These are phyloP conservation scores for Fraxinus baroniana DNA, from an alignment of 305 asterid species.

Conservation along the genomic window DNA sequence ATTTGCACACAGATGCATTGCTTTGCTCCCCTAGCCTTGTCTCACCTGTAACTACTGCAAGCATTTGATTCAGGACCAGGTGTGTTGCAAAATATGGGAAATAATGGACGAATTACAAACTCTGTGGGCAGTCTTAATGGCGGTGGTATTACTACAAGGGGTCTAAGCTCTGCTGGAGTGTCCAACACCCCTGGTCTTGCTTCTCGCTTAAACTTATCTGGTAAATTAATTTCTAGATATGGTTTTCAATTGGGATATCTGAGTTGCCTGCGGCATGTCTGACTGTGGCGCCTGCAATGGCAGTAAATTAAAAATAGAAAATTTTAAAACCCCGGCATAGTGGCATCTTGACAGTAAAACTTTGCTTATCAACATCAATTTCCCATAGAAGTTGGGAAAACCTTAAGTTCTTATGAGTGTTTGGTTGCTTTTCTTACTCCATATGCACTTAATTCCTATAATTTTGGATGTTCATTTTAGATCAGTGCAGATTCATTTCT, in stretches of 20 bases:
- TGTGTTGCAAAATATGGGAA: conserved; percentile 65
- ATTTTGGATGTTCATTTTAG: conserved; percentile 2
- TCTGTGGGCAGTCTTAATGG: conserved; percentile 63
- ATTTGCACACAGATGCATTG: conserved; percentile 1
- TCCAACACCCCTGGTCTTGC: conserved; percentile 69
- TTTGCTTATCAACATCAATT: background rate
- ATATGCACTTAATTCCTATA: background rate
- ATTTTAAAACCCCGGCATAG: background rate
- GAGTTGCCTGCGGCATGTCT: background rate
- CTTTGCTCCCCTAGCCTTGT: background rate
- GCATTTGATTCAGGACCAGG: conserved; percentile 54
- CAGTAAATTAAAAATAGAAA: conserved; percentile 1
- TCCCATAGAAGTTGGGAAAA: background rate
- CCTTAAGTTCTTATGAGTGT: background rate
- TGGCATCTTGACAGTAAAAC: conserved; percentile 19
- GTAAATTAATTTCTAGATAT: conserved; percentile 29
- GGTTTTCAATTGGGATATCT: background rate
- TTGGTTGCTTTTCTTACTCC: background rate
- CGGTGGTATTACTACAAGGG: conserved; percentile 64
- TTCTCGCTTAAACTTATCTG: conserved; percentile 72
- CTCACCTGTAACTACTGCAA: conserved; percentile 32
- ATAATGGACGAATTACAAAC: conserved; percentile 60
- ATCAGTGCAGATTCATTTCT: background rate
- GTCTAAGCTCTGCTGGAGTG: conserved; percentile 62
- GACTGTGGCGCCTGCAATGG: background rate